Evolutionary conservation across 176 grass and related monocot species (phyloP), one percentile per base, ranked within the genome.

Genomic region (Oropetium thomaeum): DNA sequence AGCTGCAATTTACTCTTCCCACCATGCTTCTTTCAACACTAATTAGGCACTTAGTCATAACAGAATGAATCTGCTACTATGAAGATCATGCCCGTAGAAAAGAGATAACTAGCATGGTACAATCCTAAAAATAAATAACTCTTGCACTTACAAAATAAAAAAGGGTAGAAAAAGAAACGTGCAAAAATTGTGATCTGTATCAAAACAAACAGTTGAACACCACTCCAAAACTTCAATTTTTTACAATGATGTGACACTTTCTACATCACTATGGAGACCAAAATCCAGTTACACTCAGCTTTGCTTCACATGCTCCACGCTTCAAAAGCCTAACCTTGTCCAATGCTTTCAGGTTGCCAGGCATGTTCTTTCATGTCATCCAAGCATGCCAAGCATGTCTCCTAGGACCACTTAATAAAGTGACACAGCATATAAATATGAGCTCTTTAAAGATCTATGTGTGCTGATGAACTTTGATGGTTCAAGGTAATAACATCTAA

Each of bases 111-210:
- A 72, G 49, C 58, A 59, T 49, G 40, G 27, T 42, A 78, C 33
- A 71, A 41, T 59, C 38, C 40, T 72, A 44, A 62, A 76, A 40
- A 59, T 72, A 72, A 82, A 77, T 78, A 87, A 83, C 57, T 62
- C 26, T n/a, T 83, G 61, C 75, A 74, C 44, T 83, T 79, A 74
- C 75, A 86, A 71, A 79, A 74, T 88, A 53, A 69, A 88, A 75
- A 79, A 43, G 42, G 30, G 39, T 10, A n/a, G 35, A 59, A 47
- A 35, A 65, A 16, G 16, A 44, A 30, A 32, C 40, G 14, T 38
- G 52, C 34, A 39, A 75, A 79, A 88, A 70, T 12, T 13, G 84
- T 65, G 44, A 41, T 66, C 61, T 45, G 64, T 79, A 62, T 83
- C 65, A 88, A 88, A 83, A 70, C 29, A 83, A 78, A 73, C 26